Evolutionary conservation across 345 rosid genomes (phyloP).

Genomic region (Rhodamnia rubescens): DNA sequence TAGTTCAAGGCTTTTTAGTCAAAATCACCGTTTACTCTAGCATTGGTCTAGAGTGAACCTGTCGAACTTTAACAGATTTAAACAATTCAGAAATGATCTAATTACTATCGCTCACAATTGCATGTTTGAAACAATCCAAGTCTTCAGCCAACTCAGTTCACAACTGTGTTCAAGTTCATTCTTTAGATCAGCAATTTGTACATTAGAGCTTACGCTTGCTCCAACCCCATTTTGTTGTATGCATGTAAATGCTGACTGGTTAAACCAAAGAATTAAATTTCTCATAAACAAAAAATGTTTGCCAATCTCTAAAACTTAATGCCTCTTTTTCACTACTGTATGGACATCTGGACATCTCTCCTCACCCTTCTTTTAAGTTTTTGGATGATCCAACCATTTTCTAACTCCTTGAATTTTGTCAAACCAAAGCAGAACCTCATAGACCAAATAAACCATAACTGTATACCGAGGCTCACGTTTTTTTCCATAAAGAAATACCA

Average conservation of each 20-base stretch:
- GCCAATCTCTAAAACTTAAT: neutral
- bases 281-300: neutral
- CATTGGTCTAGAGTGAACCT: neutral
- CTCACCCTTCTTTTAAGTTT: neutral
- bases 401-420: neutral
- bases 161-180: neutral
- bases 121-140: neutral
- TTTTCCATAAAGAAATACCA: neutral
- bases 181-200: neutral
- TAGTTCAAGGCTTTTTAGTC: neutral
- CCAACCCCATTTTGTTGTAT: neutral
- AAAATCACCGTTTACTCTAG: neutral
- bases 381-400: neutral
- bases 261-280: neutral
- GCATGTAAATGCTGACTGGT: neutral
- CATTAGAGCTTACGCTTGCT: neutral
- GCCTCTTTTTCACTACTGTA: neutral
- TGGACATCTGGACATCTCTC: neutral
- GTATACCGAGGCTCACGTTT: neutral
- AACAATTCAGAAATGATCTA: neutral
- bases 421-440: neutral
- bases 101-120: neutral
- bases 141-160: neutral
- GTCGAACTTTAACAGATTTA: neutral
- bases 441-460: neutral